These are phyloP conservation scores for Hirschfeldia incana DNA, from an alignment of 345 rosid genomes.

Conservation along the genomic window DNA sequence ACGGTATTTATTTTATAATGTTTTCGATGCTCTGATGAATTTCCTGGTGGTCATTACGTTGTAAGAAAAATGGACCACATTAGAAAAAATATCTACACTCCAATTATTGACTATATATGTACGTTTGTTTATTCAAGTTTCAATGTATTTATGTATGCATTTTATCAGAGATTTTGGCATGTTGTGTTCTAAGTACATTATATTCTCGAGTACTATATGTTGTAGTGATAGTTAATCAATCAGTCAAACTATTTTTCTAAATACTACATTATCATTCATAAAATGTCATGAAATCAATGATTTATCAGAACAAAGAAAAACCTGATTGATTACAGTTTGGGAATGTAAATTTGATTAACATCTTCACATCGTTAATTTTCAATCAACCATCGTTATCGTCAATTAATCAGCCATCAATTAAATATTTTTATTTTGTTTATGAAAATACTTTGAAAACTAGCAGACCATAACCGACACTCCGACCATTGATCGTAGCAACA, in stretches of 20 bases:
- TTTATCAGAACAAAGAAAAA: background rate
- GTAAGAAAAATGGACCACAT: background rate
- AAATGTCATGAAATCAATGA: background rate
- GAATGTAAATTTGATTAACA: background rate
- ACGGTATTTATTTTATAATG: background rate
- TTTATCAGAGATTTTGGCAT: background rate
- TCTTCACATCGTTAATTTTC: background rate
- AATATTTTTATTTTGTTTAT: background rate
- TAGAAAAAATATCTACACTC: background rate
- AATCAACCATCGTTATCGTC: slow-evolving; percentile 1
- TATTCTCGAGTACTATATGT: background rate
- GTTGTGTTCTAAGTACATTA: background rate
- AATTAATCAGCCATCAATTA: background rate
- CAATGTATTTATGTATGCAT: background rate
- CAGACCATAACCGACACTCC: slow-evolving; percentile 38
- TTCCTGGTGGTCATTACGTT: slow-evolving; percentile 10
- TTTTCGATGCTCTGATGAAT: background rate
- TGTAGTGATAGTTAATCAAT: background rate
- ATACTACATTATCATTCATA: too few species aligned
- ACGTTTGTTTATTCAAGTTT: background rate
- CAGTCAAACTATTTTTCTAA: background rate
- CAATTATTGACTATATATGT: slow-evolving; percentile 8
- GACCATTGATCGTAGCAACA: slow-evolving; percentile 24
- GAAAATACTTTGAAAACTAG: background rate
- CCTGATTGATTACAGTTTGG: background rate